phyloP scores from a whole-genome alignment of 495 filamentous ascomycete genomes.

The Bryoglossum gracile region DNA sequence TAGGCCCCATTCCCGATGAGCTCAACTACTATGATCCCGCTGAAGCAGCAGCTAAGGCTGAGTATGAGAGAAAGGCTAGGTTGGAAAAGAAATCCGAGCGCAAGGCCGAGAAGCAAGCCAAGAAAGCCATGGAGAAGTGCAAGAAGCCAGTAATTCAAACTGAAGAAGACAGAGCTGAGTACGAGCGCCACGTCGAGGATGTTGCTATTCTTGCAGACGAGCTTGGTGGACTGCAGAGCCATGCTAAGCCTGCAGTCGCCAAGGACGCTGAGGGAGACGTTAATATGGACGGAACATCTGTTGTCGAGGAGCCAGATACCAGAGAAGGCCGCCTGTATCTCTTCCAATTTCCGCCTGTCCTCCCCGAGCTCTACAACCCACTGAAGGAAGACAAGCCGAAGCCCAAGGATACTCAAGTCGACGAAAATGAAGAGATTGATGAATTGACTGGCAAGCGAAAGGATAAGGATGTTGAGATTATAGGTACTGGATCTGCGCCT shows the following conservation, averaged over 20 bases:
- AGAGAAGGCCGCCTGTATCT: slow-evolving; percentile 50
- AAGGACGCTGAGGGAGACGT: slow-evolving; percentile 28
- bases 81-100: too few species aligned
- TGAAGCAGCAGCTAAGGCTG: too few species aligned
- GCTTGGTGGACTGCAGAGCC: slow-evolving; percentile 26
- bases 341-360: slow-evolving; percentile 57
- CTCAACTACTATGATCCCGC: background rate
- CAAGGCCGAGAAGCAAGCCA: slow-evolving; percentile 24
- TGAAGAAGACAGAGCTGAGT: slow-evolving; percentile 35
- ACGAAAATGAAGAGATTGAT: slow-evolving; percentile 21
- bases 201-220: slow-evolving; percentile 27
- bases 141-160: slow-evolving; percentile 31
- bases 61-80: too few species aligned
- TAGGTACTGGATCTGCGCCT: slow-evolving; percentile 15
- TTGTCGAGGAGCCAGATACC: slow-evolving; percentile 22
- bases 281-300: slow-evolving; percentile 19
- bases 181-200: slow-evolving; percentile 29
- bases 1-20: background rate
- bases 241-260: background rate
- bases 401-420: slow-evolving; percentile 31
- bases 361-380: slow-evolving; percentile 42
- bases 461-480: slow-evolving; percentile 19
- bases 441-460: slow-evolving; percentile 24
- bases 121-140: slow-evolving; percentile 24
- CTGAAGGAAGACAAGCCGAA: slow-evolving; percentile 1